Base-by-base conservation (phyloP, 2,329 filamentous ascomycete genomes). In the Curvularia sp. region DNA sequence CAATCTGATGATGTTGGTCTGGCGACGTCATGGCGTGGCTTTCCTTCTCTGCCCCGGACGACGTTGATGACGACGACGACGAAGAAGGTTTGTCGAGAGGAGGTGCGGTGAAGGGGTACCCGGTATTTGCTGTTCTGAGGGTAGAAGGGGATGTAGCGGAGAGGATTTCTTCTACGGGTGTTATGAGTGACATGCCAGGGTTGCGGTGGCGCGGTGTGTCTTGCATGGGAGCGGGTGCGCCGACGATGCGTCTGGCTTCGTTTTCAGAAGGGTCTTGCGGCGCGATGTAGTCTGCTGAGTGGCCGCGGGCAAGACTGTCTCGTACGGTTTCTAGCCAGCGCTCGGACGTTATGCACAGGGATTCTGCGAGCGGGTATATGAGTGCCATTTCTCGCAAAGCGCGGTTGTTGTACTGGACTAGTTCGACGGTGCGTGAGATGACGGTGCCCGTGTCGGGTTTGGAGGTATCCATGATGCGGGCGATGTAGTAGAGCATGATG, bases 401-500 rank as follows among this genome's bases (percentile, higher is more conserved):
- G 28, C 62, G 61, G 53, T 74, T 73, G 60, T 74, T 74, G n/a
- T 70, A 61, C 41, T 73, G 67, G 2, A 74, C 71, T 1, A 74
- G 50, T 47, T 72, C 72, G 3, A 74, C 62, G 20, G 71, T 73
- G 8, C 68, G 65, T 6, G 64, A 55, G 28, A 73, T 69, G 0
- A 69, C 63, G 2, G 65, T 65, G n/a, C 59, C 60, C 8, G 71
- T 67, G 35, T 72, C 68, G 0, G 66, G 62, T 41, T 73, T 73
- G 2, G 69, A 60, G 4, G 64, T 53, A 24, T 74, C 72, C 13
- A 74, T 54, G 20, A 73, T 68, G 5, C 68, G 59, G 5, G 72
- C 72, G 20, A 73, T 73, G 26, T 74, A 72, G 48, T 72, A 74
- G 15, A 74, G 64, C 72, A 74, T 74, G 42, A 74, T 74, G 4